Evolutionary conservation across 441 rosid species (phyloP), one percentile per base, ranked within the genome.

Genomic region (Biscutella auriculata): DNA sequence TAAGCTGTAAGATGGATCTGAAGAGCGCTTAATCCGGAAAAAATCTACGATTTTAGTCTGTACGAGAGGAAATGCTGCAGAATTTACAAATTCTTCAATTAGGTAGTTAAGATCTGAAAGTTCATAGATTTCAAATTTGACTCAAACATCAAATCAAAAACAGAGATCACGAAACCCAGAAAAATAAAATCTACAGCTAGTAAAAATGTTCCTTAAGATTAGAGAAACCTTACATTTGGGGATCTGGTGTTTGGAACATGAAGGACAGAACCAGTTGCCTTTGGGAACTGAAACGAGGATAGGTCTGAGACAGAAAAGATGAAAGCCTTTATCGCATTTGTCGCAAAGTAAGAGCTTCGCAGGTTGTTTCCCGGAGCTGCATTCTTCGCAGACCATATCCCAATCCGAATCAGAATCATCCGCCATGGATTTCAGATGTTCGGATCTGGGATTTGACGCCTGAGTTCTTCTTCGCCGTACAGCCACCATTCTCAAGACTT

Each of bases 21-120:
- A 8, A 0, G 83, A 52, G 45, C 79, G 62, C 65, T 72, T 76
- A 47, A 84, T 81, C 48, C 79, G 79, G 49, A 84, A 84, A 48
- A 84, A 84, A 55, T 84, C 87, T 4, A 79, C 36, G n/a, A 84
- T 79, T 28, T 79, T 84, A 53, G 91, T 84, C 66, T 84, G 91
- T 53, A 79, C 73, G 15, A 83, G 81, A 53, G 96, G 96, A 29
- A 91, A 87, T 26, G 79, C 92, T 83, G 94, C 69, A 73, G 1
- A 34, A 19, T 1, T 28, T 1, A 5, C 29, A 52, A 52, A 32
- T 0, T 12, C n/a, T 21, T 16, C 2, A 12, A 8, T 28, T 30
- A 51, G 51, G 5, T 25, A 15, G 3, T 19, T 45, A 59, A 17
- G 13, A 30, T 29, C 0, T 29, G 21, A 47, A 35, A 34, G 2